Percentiles rank a stretch among this genome's conserved stretches.
These are phyloP conservation scores for Leptomonas seymouri DNA, from an alignment of 208 protist genomes.

Conservation along the genomic window DNA sequence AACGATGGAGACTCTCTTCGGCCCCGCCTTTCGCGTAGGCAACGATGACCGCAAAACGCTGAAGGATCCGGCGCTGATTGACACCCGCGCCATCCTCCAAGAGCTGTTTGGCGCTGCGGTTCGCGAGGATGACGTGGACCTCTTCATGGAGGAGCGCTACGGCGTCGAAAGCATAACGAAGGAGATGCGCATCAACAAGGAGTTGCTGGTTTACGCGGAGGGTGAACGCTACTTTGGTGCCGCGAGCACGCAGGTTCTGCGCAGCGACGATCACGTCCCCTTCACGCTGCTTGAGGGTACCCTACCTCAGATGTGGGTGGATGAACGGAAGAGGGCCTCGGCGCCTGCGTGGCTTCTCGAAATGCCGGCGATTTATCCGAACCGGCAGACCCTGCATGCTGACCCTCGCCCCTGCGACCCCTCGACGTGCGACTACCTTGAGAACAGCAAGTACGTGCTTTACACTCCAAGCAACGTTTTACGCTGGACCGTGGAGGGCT, in stretches of 20 bases:
- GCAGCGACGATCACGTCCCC: conserved; percentile 33
- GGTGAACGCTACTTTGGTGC: conserved; percentile 68
- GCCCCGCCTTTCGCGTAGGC: conserved; percentile 54
- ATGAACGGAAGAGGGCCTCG: not conserved
- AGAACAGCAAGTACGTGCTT: conserved; percentile 72
- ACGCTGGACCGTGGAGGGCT: conserved; percentile 51
- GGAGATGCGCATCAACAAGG: conserved; percentile 39
- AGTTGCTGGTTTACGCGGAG: conserved; percentile 38
- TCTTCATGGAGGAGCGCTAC: conserved; percentile 28
- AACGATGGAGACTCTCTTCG: conserved; percentile 63
- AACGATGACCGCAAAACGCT: conserved; percentile 15
- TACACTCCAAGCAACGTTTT: conserved; percentile 87
- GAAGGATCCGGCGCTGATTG: conserved; percentile 60
- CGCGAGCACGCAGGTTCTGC: conserved; percentile 41
- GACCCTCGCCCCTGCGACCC: conserved; percentile 78
- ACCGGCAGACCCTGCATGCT: conserved; percentile 84
- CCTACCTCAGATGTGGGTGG: conserved; percentile 24
- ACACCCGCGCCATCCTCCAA: conserved; percentile 62
- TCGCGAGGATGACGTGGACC: conserved; percentile 52
- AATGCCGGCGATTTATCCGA: conserved; percentile 83
- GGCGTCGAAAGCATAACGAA: conserved; percentile 19
- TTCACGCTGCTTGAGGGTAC: conserved; percentile 58
- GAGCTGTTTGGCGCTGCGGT: conserved; percentile 57
- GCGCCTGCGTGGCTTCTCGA: conserved; percentile 71
- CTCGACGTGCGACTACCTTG: conserved; percentile 42